phyloP scores from a whole-genome alignment of 805 yeast genomes.

The Candida orba region DNA sequence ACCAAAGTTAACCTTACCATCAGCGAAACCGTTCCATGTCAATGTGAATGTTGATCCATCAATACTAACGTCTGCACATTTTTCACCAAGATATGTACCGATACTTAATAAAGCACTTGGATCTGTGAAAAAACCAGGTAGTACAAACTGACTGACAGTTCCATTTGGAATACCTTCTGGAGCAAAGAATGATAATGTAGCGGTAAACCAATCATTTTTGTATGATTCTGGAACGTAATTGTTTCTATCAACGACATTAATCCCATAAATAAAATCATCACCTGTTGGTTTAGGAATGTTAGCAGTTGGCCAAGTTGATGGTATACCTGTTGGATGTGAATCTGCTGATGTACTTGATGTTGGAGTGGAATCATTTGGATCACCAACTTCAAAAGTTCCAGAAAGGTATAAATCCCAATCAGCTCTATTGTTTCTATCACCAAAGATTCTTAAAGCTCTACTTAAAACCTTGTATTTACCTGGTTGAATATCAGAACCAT shows the following conservation, averaged over 20 bases:
- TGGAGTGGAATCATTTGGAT: neutral
- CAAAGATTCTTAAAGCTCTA: slow-evolving; percentile 9
- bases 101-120: neutral
- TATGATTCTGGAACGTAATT: neutral
- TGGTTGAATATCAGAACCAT: slow-evolving; percentile 2
- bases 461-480: slow-evolving; percentile 8
- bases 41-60: neutral
- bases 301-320: neutral
- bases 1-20: neutral
- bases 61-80: neutral
- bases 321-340: neutral
- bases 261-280: slow-evolving; percentile 3
- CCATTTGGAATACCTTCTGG: slow-evolving; percentile 4
- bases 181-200: slow-evolving; percentile 1
- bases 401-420: slow-evolving; percentile 9
- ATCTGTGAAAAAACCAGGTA: slow-evolving; percentile 5
- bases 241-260: slow-evolving; percentile 3
- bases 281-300: slow-evolving; percentile 4
- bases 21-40: slow-evolving; percentile 4
- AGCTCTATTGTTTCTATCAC: slow-evolving; percentile 4
- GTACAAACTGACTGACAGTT: slow-evolving; percentile 3
- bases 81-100: neutral
- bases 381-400: slow-evolving; percentile 2
- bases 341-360: neutral
- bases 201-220: slow-evolving; percentile 5